Percentiles rank a stretch among this genome's conserved stretches.
phyloP scores from a whole-genome alignment of 164 flowering plant species.

The Pachysandra terminalis region DNA sequence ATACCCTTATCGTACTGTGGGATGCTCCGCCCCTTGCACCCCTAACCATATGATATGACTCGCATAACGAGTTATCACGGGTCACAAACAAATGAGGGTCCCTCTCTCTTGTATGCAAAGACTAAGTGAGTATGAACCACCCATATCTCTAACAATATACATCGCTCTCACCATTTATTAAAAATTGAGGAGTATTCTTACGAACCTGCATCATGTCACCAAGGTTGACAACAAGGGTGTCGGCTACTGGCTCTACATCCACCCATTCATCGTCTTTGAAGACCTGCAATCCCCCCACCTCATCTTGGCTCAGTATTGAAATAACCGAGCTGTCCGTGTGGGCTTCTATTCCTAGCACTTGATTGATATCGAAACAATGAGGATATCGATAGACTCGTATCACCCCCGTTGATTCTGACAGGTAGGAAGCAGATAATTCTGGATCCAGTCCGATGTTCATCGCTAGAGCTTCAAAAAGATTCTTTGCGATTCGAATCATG shows the following conservation, averaged over 20 bases:
- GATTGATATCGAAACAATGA: background rate
- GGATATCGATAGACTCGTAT: conserved; percentile 59
- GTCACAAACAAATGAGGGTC: no score
- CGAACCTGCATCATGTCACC: conserved; percentile 88
- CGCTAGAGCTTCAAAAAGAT: conserved; percentile 37
- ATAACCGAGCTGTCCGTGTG: conserved; percentile 75
- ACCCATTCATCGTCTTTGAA: conserved; percentile 47
- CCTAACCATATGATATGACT: no score
- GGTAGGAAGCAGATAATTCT: conserved; percentile 1
- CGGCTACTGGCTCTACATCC: conserved; percentile 34
- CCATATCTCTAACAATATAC: no score
- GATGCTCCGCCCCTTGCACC: no score
- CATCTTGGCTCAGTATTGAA: conserved; percentile 52
- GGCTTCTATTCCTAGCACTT: conserved; percentile 34
- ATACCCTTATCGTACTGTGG: no score
- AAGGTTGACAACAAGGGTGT: conserved; percentile 55
- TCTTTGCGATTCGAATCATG: conserved; percentile 35
- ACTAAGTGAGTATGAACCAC: no score
- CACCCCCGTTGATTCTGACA: conserved; percentile 38
- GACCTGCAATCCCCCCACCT: conserved; percentile 59
- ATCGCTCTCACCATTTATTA: no score
- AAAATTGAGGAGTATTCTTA: no score
- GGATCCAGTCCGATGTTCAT: conserved; percentile 27
- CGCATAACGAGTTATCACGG: no score
- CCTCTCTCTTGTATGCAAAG: no score